phyloP scores from a whole-genome alignment of 805 yeast genomes.

The Barnettozyma botsteinii region DNA sequence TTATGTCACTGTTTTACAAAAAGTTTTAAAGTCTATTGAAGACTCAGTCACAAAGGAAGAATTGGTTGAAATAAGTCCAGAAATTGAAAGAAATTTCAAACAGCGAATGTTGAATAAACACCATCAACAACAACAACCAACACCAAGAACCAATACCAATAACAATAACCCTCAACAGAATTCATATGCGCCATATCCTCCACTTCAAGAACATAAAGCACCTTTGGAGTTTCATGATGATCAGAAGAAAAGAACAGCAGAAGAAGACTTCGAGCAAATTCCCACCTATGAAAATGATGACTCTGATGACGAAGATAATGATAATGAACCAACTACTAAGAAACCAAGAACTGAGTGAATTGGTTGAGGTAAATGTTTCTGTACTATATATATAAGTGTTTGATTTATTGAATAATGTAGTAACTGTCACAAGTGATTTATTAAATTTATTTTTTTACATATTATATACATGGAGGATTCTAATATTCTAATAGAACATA shows the following conservation, averaged over 20 bases:
- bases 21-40: constrained; percentile 74
- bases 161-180: constrained; percentile 1
- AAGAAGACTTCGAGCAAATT: not conserved
- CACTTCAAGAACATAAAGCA: constrained; percentile 2
- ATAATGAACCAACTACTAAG: constrained; percentile 7
- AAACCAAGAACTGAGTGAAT: constrained; percentile 10
- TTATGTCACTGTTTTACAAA: constrained; percentile 73
- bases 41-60: constrained; percentile 85
- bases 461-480: constrained; percentile 1
- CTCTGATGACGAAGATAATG: constrained; percentile 9
- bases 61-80: constrained; percentile 48
- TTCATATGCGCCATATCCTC: constrained; percentile 6
- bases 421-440: no score
- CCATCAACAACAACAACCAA: not conserved
- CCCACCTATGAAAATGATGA: constrained; percentile 4
- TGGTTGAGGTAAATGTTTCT: no score
- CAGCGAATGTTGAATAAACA: constrained; percentile 36
- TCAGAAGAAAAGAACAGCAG: not conserved
- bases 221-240: constrained; percentile 1
- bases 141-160: no score
- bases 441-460: not conserved
- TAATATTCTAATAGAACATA: constrained; percentile 14
- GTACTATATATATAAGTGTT: not conserved
- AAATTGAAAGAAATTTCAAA: constrained; percentile 58
- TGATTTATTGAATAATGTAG: not conserved